A percentile compares a stretch with the other conserved stretches of the same genome.
Conservation (phyloP, 2,329 filamentous ascomycete species). For the Fusarium concolor region DNA sequence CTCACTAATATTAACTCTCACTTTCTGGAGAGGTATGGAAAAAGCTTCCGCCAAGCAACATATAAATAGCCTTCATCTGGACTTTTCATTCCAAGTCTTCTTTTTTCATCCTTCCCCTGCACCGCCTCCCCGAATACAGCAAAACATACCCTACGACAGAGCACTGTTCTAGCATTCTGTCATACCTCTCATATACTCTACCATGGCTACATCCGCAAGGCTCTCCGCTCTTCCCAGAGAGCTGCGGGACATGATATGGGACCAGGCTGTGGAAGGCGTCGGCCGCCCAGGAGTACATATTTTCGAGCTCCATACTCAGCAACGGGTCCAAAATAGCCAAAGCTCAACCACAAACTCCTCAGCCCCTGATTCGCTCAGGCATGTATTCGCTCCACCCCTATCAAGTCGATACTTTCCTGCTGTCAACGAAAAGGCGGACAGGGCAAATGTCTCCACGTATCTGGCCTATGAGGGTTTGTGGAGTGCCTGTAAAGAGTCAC, state of each 20-base stretch:
- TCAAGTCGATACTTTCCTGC: neutral
- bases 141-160: too few species aligned
- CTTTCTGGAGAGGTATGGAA: too few species aligned
- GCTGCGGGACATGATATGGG: constrained; percentile 10
- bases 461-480: neutral
- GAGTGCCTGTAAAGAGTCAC: neutral
- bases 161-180: too few species aligned
- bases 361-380: accelerated
- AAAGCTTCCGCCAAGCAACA: too few species aligned
- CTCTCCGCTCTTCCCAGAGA: constrained; percentile 6
- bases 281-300: neutral
- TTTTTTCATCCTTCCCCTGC: too few species aligned
- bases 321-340: neutral
- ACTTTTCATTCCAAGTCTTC: too few species aligned
- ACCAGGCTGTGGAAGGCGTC: neutral
- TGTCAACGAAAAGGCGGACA: neutral
- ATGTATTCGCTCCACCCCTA: accelerated
- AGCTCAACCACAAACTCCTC: accelerated
- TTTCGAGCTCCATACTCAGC: neutral
- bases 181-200: neutral
- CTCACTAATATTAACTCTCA: too few species aligned
- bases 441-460: neutral
- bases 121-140: too few species aligned
- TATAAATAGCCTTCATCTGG: too few species aligned
- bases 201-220: neutral